Base-by-base conservation (phyloP, 2,329 filamentous ascomycete genomes). In the Colletotrichum sidae region DNA sequence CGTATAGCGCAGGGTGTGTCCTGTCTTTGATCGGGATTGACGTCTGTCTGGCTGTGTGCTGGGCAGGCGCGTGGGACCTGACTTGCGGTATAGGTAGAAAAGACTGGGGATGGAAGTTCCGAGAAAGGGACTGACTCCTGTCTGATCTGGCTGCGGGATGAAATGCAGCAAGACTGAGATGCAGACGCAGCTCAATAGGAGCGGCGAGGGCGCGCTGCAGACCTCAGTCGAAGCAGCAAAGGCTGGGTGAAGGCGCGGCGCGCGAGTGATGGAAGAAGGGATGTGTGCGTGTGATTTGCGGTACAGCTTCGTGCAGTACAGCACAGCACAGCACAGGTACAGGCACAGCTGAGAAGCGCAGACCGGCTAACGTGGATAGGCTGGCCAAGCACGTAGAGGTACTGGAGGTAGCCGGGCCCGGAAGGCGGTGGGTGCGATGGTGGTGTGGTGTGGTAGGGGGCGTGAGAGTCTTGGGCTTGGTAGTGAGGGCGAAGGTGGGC, bases 1-100 rank as follows among this genome's bases (percentile, higher is more conserved):
- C 62, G 62, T 65, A 61, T 61, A 65, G 57, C 51, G 57, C 58
- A 61, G 62, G 57, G 58, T 65, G 57, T 65, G 58, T 51, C 13
- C 58, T 41, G 41, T 62, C 37, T 62, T 65, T 65, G 58, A 56
- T 55, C 41, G 38, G 61, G 61, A 33, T 58, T 55, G 62, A 58
- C 37, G 62, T 65, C 25, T 62, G 52, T 62, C 62, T 61, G 62
- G 17, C 61, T 65, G 50, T 65, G 62, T 57, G 41, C 45, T 65
- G 58, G 58, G 55, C 46, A 62, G 53, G 58, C 58, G 25, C 25
- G 25, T 49, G 33, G 58, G 47, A 62, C 62, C 62, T 65, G 58
- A 65, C 52, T 46, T 65, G 54, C 10, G 54, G 54, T 39, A 56
- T 39, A 25, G 51, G 15, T 12, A 12, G 39, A 58, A 33, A 25